Evolutionary conservation across 2,329 filamentous ascomycete species (phyloP), one percentile per base, ranked within the genome.

Genomic region (Rhynchosporium graminicola): DNA sequence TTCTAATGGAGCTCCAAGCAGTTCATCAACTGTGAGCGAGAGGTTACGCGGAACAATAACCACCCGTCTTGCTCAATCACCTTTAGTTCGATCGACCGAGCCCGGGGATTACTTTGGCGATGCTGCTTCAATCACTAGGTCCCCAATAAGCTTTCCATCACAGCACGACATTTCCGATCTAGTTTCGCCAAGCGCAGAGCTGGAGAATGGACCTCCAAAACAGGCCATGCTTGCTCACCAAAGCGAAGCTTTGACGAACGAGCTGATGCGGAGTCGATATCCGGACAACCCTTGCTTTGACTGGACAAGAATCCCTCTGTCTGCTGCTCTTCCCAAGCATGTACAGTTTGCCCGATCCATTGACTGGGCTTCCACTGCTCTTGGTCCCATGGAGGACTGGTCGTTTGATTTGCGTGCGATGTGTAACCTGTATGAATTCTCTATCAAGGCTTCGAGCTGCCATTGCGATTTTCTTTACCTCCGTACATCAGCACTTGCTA

Each of bases 341-440:
- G 88, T 94, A 52, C 84, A 82, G 59, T 90, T 94, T 68, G 87
- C 88, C 20, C 84, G 89, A 43, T 86, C 83, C 45, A 75, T 88
- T 42, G 87, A 93, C 73, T 96, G 91, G 91, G 83, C 83, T 1
- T 78, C 82, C 0, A 95, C 91, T 1, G 78, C 87, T 3, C 78
- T 95, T 1, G 91, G 91, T 0, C 88, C 90, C 0, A 91, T 95
- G 26, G 87, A 90, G 65, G 77, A 80, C 54, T 96, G 91, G 90
- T 78, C 83, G 0, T 77, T 83, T 36, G 89, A 92, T 69, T 77
- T 95, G 55, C 83, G 91, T 59, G 84, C 86, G 65, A 91, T 93
- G 87, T 88, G 89, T 56, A 94, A 93, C 73, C 76, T 94, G 48
- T 59, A 59, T 8, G 38, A 29, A 4, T 20, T 40, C 52, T 31